Evolutionary conservation across 495 filamentous ascomycete species (phyloP), one percentile per base, ranked within the genome.

Genomic region (Podospora pseudocomata): DNA sequence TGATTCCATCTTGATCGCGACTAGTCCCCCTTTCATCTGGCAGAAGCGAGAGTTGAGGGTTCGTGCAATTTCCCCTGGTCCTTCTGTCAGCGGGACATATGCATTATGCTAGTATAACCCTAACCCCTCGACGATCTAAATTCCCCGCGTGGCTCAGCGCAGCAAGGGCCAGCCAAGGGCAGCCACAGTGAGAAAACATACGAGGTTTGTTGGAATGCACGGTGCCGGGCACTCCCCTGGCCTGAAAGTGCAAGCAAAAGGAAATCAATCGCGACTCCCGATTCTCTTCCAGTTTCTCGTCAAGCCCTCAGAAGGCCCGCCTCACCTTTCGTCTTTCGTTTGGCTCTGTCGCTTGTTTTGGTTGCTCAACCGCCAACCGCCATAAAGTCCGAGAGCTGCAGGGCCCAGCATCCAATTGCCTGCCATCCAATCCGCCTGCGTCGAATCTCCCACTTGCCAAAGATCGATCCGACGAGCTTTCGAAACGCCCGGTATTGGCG

Each of bases 401-500:
- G 39, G 39, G 39, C 39, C 39, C 39, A 49, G 39, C 13, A 49
- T 49, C 23, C 23, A 23, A 23, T 23, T 23, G 23, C 23, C 23
- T 49, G 39, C 39, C 39, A 49, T 55, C 59, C 32, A 11, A 26
- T 59, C 23, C 64, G 55, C 64, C 65, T 49, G 39, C 39, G 13
- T 49, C 57, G 59, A 13, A 39, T 27, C 32, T 55, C 16, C 65
- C 28, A 53, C 57, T 13, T 66, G 57, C 62, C 15, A 63, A 58
- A 54, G 30, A 57, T 20, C 20, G 56, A 27, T 49, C 39, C 39
- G 39, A 49, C 39, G 39, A 49, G 39, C 39, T 15, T 56, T 66
- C 67, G 67, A 66, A 67, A 69, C 67, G 44, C 64, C 64, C 56
- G 67, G 55, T 19, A 28, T 27, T 65, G 60, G 67, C 65, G 65